A percentile compares a stretch with the other conserved stretches of the same genome.
These are phyloP conservation scores for Paecilomyces niveus DNA, from an alignment of 2,329 filamentous ascomycete species.

Conservation along the genomic window DNA sequence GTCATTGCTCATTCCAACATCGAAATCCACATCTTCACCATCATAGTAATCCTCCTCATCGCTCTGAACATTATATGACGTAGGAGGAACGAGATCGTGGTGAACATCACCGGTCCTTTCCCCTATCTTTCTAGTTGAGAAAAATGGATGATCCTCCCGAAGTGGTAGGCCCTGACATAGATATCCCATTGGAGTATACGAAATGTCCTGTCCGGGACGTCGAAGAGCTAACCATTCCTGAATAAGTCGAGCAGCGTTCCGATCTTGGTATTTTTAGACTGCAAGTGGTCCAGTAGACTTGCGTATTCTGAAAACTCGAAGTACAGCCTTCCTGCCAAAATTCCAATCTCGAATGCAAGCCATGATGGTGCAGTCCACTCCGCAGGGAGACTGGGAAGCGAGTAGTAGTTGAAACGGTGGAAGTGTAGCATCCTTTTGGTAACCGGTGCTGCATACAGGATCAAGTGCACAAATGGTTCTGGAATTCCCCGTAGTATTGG, in stretches of 20 bases:
- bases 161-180: slow-evolving; percentile 23
- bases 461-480: slow-evolving; percentile 33
- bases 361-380: slow-evolving; percentile 42
- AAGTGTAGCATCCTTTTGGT: slow-evolving; percentile 56
- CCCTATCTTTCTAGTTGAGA: slow-evolving; percentile 5
- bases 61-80: background rate
- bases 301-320: slow-evolving; percentile 20
- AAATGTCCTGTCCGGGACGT: slow-evolving; percentile 28
- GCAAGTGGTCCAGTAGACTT: background rate
- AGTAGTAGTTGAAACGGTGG: slow-evolving; percentile 47
- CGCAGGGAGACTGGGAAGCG: slow-evolving; percentile 41
- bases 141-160: slow-evolving; percentile 21
- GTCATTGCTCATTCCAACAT: background rate
- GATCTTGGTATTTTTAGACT: slow-evolving; percentile 5
- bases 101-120: background rate
- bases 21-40: background rate
- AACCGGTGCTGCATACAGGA: slow-evolving; percentile 54
- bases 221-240: slow-evolving; percentile 27
- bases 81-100: background rate
- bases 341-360: slow-evolving; percentile 52
- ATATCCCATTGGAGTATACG: slow-evolving; percentile 29
- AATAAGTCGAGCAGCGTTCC: slow-evolving; percentile 10
- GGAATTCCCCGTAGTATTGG: background rate
- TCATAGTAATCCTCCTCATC: background rate
- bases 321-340: slow-evolving; percentile 56